A percentile compares a stretch with the other conserved stretches of the same genome.
Conservation (phyloP, 306 rosid genomes). For the Psophocarpus tetragonolobus region DNA sequence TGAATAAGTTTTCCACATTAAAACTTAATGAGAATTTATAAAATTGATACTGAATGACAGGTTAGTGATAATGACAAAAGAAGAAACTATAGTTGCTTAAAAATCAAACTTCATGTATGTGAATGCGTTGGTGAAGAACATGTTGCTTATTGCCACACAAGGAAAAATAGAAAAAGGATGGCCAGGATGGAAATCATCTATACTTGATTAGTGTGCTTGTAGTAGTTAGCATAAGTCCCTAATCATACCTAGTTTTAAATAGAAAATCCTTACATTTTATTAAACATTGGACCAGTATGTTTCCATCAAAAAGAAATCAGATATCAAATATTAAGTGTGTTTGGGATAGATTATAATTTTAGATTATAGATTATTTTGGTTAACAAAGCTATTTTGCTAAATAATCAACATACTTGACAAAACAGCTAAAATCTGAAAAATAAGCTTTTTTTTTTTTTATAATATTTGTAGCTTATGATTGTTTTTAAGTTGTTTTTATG, state of each 20-base stretch:
- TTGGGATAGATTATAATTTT: no score
- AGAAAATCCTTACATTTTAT: not conserved
- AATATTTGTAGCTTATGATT: no score
- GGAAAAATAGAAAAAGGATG: not conserved
- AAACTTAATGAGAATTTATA: not conserved
- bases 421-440: no score
- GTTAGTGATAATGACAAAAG: constrained; percentile 12
- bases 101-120: not conserved
- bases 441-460: no score
- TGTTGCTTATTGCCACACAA: not conserved
- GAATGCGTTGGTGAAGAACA: not conserved
- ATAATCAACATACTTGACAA: no score
- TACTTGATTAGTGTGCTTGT: not conserved
- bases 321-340: not conserved
- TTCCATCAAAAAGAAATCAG: constrained; percentile 16
- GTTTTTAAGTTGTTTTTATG: no score
- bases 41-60: not conserved
- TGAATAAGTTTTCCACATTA: not conserved
- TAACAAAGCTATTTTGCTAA: no score
- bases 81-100: not conserved
- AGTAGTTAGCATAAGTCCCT: not conserved
- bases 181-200: not conserved
- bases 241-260: not conserved
- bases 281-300: not conserved
- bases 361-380: no score